Percentiles rank a stretch among this genome's conserved stretches.
Evolutionary conservation across 2,329 filamentous ascomycete genomes (phyloP).

Genomic region (Pseudogymnoascus sp.): DNA sequence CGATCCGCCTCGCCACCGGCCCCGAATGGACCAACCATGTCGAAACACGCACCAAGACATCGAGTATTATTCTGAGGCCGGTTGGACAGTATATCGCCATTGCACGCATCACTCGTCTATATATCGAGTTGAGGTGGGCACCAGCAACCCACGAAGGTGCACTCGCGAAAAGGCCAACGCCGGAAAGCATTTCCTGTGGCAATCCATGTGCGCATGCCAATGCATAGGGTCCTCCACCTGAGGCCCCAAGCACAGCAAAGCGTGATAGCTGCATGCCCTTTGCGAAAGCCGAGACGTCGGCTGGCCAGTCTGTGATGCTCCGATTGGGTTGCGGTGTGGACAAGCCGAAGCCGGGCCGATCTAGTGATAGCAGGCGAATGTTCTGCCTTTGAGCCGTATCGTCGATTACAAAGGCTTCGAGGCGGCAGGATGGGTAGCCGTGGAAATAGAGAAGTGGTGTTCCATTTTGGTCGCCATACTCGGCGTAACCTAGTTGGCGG

Average conservation of each 20-base stretch:
- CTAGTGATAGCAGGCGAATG: slow-evolving; percentile 31
- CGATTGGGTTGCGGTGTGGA: slow-evolving; percentile 29
- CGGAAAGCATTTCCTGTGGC: slow-evolving; percentile 16
- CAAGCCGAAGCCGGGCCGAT: slow-evolving; percentile 36
- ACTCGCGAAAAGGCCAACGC: slow-evolving; percentile 5
- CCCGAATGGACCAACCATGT: neutral
- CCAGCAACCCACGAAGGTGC: neutral
- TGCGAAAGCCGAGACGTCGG: slow-evolving; percentile 34
- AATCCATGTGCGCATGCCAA: slow-evolving; percentile 36
- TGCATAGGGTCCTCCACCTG: slow-evolving; percentile 39
- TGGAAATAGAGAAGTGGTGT: slow-evolving; percentile 33
- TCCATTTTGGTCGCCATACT: slow-evolving; percentile 26
- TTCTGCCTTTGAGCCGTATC: slow-evolving; percentile 19
- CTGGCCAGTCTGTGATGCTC: slow-evolving; percentile 29
- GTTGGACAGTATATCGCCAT: neutral
- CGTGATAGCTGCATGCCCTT: slow-evolving; percentile 31
- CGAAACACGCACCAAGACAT: neutral
- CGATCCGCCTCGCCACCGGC: neutral
- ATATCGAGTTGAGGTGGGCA: neutral
- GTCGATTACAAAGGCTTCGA: slow-evolving; percentile 28
- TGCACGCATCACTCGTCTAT: neutral
- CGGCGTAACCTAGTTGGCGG: slow-evolving; percentile 33
- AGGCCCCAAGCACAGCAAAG: slow-evolving; percentile 37
- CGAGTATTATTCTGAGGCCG: neutral
- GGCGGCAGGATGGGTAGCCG: slow-evolving; percentile 34